Conservation (phyloP, 2,329 filamentous ascomycete species). For the Colletotrichum camelliae region DNA sequence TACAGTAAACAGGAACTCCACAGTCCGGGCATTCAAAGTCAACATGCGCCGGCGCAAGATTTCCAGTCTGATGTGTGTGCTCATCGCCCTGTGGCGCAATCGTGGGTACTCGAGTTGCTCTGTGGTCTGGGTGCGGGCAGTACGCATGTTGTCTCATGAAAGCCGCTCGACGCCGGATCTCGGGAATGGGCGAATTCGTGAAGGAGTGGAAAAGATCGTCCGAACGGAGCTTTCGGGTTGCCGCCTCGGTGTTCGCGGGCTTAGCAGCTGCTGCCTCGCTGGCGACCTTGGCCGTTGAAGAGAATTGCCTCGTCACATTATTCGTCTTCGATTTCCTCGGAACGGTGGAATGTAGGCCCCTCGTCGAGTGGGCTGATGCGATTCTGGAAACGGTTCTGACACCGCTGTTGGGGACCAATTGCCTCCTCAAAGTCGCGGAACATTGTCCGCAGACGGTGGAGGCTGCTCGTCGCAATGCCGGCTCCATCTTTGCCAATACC, state of each 20-base stretch:
- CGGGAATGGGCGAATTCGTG: constrained; percentile 84
- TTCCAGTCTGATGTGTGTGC: constrained; percentile 58
- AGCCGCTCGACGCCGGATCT: constrained; percentile 85
- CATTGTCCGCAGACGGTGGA: constrained; percentile 28
- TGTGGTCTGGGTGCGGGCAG: constrained; percentile 90
- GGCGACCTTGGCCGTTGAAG: constrained; percentile 29
- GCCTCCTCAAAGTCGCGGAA: constrained; percentile 15
- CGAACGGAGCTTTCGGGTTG: constrained; percentile 55
- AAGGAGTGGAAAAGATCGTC: constrained; percentile 95
- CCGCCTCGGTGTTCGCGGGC: constrained; percentile 24
- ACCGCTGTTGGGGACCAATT: constrained; percentile 14
- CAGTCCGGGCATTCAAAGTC: constrained; percentile 96
- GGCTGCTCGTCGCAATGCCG: constrained; percentile 26
- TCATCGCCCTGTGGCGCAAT: constrained; percentile 69
- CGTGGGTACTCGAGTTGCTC: constrained; percentile 71
- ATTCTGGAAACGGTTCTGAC: neutral
- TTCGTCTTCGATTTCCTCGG: constrained; percentile 18
- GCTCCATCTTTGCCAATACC: constrained; percentile 22
- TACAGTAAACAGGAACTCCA: constrained; percentile 92
- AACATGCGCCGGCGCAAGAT: constrained; percentile 78
- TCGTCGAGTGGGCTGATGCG: constrained; percentile 32
- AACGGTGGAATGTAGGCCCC: constrained; percentile 32
- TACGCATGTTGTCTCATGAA: constrained; percentile 94
- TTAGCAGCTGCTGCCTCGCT: constrained; percentile 32
- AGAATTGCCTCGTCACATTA: constrained; percentile 32